A percentile compares a stretch with the other conserved stretches of the same genome.
These are phyloP conservation scores for Plasmopara viticola DNA, from an alignment of 352 stramenopile species.

Conservation along the genomic window DNA sequence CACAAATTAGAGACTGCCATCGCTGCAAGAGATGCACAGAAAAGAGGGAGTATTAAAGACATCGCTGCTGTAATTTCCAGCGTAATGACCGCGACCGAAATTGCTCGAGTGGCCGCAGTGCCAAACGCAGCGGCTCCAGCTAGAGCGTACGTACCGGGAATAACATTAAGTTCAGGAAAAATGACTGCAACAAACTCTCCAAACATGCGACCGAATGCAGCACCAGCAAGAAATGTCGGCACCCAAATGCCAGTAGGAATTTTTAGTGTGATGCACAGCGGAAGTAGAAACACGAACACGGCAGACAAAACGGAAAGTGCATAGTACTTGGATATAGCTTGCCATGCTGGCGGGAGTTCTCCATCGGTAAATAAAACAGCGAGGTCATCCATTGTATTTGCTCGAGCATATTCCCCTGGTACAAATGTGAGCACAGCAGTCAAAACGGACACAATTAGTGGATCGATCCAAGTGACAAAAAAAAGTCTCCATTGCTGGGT, in stretches of 20 bases:
- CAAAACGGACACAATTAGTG: conserved; percentile 53
- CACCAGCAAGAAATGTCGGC: conserved; percentile 80
- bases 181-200: conserved; percentile 50
- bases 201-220: conserved; percentile 71
- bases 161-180: conserved; percentile 12
- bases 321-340: conserved; percentile 60
- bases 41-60: conserved; percentile 75
- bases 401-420: conserved; percentile 53
- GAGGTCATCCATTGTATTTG: conserved; percentile 54
- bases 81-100: conserved; percentile 83
- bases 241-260: conserved; percentile 82
- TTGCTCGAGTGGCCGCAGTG: conserved; percentile 57
- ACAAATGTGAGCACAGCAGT: conserved; percentile 67
- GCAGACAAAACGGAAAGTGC: conserved; percentile 39
- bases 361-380: conserved; percentile 50
- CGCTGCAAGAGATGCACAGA: conserved; percentile 59
- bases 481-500: conserved; percentile 44
- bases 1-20: conserved; percentile 62
- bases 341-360: conserved; percentile 41
- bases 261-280: conserved; percentile 75
- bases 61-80: conserved; percentile 83
- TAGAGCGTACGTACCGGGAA: conserved; percentile 73
- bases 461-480: conserved; percentile 60
- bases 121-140: conserved; percentile 71
- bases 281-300: conserved; percentile 58